Percentiles rank a stretch among this genome's conserved stretches.
phyloP scores from a whole-genome alignment of 2,329 filamentous ascomycete genomes.

The Fusarium agapanthi region DNA sequence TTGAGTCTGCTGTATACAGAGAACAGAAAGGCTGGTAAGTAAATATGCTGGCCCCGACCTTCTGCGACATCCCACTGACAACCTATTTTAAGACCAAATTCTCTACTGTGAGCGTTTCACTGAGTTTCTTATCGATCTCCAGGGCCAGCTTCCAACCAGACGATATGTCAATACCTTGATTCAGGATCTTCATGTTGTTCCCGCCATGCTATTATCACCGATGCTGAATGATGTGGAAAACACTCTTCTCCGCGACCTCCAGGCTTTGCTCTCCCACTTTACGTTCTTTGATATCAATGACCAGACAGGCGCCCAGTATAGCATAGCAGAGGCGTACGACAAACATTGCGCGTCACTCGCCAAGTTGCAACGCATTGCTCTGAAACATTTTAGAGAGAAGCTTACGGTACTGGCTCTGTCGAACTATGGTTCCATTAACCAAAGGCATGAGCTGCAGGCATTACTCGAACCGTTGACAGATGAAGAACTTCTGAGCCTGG shows the following conservation, averaged over 20 bases:
- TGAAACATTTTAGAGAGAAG: slow-evolving; percentile 89
- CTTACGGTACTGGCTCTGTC: slow-evolving; percentile 90
- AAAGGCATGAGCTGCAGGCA: slow-evolving; percentile 78
- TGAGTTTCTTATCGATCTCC: slow-evolving; percentile 88
- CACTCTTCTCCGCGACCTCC: slow-evolving; percentile 81
- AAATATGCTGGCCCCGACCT: background rate
- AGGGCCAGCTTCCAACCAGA: slow-evolving; percentile 92
- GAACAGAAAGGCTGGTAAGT: slow-evolving; percentile 56
- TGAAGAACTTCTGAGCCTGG: slow-evolving; percentile 75
- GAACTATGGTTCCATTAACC: slow-evolving; percentile 89
- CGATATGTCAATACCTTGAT: slow-evolving; percentile 92
- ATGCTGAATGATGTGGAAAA: slow-evolving; percentile 80
- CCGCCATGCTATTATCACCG: slow-evolving; percentile 80
- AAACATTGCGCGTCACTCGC: slow-evolving; percentile 79
- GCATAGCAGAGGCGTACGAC: slow-evolving; percentile 77
- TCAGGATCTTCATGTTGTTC: slow-evolving; percentile 83
- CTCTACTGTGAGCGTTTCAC: slow-evolving; percentile 92
- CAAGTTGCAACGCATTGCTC: slow-evolving; percentile 78
- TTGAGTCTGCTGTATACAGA: slow-evolving; percentile 74
- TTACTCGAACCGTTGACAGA: slow-evolving; percentile 79
- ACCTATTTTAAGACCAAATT: slow-evolving; percentile 63
- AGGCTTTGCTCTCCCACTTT: slow-evolving; percentile 84
- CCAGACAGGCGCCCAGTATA: slow-evolving; percentile 82
- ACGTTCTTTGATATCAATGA: slow-evolving; percentile 91
- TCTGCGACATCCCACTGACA: slow-evolving; percentile 23